Percentiles rank a stretch among this genome's conserved stretches.
Evolutionary conservation across 306 rosid genomes (phyloP).

Genomic region (Styphnolobium japonicum): DNA sequence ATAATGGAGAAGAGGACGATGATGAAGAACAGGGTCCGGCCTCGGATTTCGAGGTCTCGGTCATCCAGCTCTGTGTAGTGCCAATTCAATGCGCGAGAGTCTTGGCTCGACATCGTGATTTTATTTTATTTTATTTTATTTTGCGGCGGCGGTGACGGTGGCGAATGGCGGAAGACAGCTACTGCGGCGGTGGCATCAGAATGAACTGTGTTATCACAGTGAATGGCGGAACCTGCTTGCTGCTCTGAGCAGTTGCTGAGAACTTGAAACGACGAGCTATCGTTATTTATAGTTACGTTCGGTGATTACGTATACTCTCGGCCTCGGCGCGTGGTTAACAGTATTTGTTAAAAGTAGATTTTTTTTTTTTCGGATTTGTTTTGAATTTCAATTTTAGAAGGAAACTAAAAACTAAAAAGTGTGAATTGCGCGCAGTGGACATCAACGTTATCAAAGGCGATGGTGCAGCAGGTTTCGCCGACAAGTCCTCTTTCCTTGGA

Average conservation of each 20-base stretch:
- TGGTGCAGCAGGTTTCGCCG: background rate
- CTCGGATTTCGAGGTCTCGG: constrained; percentile 54
- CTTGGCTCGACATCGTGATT: constrained; percentile 33
- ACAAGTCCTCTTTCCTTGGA: background rate
- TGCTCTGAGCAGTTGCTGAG: background rate
- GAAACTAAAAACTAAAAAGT: no score
- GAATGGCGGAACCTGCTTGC: background rate
- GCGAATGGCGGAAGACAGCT: background rate
- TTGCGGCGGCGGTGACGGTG: background rate
- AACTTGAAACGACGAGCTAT: background rate
- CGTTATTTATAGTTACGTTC: constrained; percentile 30
- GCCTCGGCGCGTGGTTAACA: constrained; percentile 9
- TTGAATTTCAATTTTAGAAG: background rate
- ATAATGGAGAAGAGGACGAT: constrained; percentile 56
- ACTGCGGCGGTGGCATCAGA: constrained; percentile 25
- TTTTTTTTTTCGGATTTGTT: background rate
- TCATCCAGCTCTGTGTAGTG: constrained; percentile 70
- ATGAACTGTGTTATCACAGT: background rate
- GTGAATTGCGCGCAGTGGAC: background rate
- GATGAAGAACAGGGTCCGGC: constrained; percentile 65
- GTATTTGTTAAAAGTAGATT: background rate
- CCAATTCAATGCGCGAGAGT: constrained; percentile 43
- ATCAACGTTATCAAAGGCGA: background rate
- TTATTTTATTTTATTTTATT: no score
- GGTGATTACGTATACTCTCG: background rate